Base-by-base conservation (phyloP, 495 filamentous ascomycete species). In the Penicillium ochrochloron region DNA sequence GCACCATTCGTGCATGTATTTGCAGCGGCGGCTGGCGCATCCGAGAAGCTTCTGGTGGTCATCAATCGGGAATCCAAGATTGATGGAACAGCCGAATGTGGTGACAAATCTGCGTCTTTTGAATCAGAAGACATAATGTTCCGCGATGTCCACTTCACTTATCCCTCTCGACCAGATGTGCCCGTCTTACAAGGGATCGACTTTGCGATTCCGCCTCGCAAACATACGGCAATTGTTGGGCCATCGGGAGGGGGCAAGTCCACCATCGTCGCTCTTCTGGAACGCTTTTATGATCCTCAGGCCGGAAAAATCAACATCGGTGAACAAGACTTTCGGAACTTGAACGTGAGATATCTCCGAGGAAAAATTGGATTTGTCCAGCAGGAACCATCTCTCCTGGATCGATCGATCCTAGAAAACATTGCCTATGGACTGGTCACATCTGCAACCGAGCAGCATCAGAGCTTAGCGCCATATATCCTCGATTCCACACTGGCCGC, bases 171-270 rank as follows among this genome's bases (percentile, higher is more conserved):
- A 50, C 81, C 86, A 4, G 82, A 86, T 33, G 71, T 85, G 10
- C 85, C 82, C 19, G 80, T 90, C 1, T 61, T 79, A 34, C 61
- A 73, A 31, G 74, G 83, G 23, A 65, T 89, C 11, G 76, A 76
- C 48, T 68, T 89, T 15, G 68, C 69, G 0, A 82, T 91, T 31
- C 80, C 82, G n/a, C 77, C 84, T 3, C 82, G 82, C 19, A 83
- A 86, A 64, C 77, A 81, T 53, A 88, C 88, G 0, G 89, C 87
- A 0, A 83, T 92, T 51, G 87, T 92, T 1, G 89, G 89, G 1
- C 74, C 85, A 5, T 90, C 88, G n/a, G 89, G 89, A 2, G 84
- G 85, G 57, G 89, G 89, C 3, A 92, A 92, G 67, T 89, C 86
- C 1, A 91, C 89, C 12, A 73, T 90, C 44, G 82, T 83, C 3